Evolutionary conservation across 2,329 filamentous ascomycete genomes (phyloP), one percentile per base, ranked within the genome.

Genomic region (Neonectria coccinea): DNA sequence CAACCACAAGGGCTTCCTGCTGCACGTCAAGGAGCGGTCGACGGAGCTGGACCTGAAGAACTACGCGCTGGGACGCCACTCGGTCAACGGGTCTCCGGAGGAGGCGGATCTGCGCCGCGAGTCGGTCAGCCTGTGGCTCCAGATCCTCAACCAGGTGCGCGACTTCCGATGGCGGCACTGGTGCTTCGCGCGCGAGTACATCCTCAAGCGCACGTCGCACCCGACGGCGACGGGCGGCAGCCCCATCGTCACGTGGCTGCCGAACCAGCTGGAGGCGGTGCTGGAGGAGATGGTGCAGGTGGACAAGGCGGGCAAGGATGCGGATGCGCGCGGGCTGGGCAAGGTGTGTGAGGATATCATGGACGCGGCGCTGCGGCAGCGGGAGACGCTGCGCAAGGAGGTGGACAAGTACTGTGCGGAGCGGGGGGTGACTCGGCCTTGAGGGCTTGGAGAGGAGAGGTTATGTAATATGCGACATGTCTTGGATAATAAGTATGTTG

Each of bases 171-270:
- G 92, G 91, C 84, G 92, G 7, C 92, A 95, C 79, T 95, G 92
- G 92, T 92, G 91, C 77, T 95, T 95, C 75, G 92, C 91, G 2
- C 85, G 92, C 64, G 92, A 94, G 82, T 95, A 95, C 76, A 94
- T 95, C 72, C 85, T 95, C 67, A 93, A 93, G 83, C 87, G 88
- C 74, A 94, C 90, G 1, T 83, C 81, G 18, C 91, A 95, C 75
- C 91, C 92, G 0, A 93, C 90, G 2, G 92, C 92, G 0, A 95
- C 92, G 0, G 92, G 92, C 2, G 92, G 92, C 18, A 92, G 89
- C 70, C 92, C 92, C 4, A 94, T 95, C 66, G 91, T 94, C 16
- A 94, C 91, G 2, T 95, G 92, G 92, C 79, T 95, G 66, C 92
- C 92, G 3, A 95, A 94, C 78, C 92, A 95, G 81, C 84, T 95